Base-by-base conservation (phyloP, 208 protist genomes). In the Trypanosoma platydactyli region DNA sequence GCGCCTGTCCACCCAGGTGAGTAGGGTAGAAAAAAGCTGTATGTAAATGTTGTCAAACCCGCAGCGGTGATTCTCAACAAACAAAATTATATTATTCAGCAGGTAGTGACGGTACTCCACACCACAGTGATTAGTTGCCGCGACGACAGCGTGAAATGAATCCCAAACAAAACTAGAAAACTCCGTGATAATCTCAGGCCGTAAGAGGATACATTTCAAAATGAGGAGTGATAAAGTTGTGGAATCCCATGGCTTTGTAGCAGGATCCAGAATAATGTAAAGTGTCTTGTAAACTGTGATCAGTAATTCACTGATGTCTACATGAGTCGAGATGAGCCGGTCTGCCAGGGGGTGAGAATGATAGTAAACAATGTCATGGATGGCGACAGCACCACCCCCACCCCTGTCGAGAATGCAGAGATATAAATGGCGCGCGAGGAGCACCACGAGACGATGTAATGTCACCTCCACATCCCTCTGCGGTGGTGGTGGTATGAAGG, bases 391-490 rank as follows among this genome's bases (percentile, higher is more conserved):
- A 22, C 74, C 71, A 35, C 30, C 54, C 20, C 81, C 68, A 24
- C 74, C 79, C 25, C 81, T 75, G 68, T 63, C 81, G 69, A 81
- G 86, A 12, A 92, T 77, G 52, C 88, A 76, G 16, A 95, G 82
- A 77, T 90, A 92, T 15, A 95, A 80, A 68, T 95, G 90, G 5
- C 88, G 90, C 1, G 87, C 83, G 45, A 95, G 71, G 7, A 92
- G 64, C 20, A 95, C 81, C 42, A 95, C 76, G 74, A 95, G 90
- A n/a, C 90, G 90, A 59, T 89, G 86, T 68, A 88, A 84, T 40
- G 67, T 83, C 22, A 73, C 77, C 22, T 49, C 41, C 58, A 91
- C 67, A 42, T 84, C 73, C 49, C 75, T 77, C 56, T 82, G 74
- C 42, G 72, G 74, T 52, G 73, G 63, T 9, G 79, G n/a, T 35